Evolutionary conservation across 805 yeast genomes (phyloP).

Genomic region (Myxozyma udenii): DNA sequence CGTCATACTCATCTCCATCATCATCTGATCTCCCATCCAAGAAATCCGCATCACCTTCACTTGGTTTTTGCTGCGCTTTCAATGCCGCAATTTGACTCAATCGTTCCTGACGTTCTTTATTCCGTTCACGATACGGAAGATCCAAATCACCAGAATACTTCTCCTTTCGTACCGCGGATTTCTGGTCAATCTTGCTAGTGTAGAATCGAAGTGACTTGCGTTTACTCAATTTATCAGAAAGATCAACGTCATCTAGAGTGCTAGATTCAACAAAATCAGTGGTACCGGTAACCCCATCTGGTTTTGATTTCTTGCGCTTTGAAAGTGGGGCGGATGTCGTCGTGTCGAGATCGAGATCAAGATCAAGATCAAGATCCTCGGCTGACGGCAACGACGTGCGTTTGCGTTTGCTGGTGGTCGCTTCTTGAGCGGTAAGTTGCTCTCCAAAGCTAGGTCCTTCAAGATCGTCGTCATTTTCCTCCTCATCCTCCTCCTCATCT

Average conservation of each 20-base stretch:
- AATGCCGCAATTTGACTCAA: constrained; percentile 82
- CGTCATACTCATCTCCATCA: constrained; percentile 40
- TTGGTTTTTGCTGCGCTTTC: constrained; percentile 61
- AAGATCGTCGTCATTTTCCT: constrained; percentile 16
- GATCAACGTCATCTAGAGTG: constrained; percentile 74
- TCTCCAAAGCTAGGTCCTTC: constrained; percentile 1
- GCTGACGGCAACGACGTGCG: constrained; percentile 19
- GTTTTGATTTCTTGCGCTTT: constrained; percentile 46
- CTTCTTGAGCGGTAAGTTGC: background rate
- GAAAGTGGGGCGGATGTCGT: constrained; percentile 46
- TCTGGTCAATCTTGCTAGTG: constrained; percentile 93
- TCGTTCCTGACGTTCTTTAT: constrained; percentile 85
- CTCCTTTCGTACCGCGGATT: constrained; percentile 55
- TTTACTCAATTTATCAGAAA: constrained; percentile 77
- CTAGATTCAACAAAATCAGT: constrained; percentile 62
- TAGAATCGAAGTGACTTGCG: constrained; percentile 86
- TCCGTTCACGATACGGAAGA: constrained; percentile 85
- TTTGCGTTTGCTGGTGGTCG: constrained; percentile 13
- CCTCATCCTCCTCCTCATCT: constrained; percentile 36
- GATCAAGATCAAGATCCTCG: constrained; percentile 21
- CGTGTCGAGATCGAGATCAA: constrained; percentile 52
- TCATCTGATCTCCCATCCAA: constrained; percentile 21
- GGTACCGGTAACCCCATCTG: constrained; percentile 32
- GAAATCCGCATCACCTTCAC: constrained; percentile 37
- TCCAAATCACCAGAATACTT: constrained; percentile 79